Base-by-base conservation (phyloP, 73 alveolate genomes). In the Symbiodinium pilosum region DNA sequence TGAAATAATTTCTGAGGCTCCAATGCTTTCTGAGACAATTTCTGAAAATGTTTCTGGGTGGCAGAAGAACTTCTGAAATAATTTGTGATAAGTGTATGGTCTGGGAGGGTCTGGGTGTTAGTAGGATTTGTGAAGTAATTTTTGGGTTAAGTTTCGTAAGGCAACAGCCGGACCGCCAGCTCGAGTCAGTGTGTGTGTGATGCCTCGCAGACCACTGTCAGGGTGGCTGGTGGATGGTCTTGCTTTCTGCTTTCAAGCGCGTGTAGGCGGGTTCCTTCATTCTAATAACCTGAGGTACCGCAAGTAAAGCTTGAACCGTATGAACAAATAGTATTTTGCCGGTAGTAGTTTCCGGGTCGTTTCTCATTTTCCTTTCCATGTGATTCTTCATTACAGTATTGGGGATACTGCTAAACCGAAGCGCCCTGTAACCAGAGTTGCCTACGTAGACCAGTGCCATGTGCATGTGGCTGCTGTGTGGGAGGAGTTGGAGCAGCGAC, bases 401-500 rank as follows among this genome's bases (percentile, higher is more conserved):
- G 69, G 69, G 69, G 69, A 9, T 12, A 52, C 69, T 52, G 69
- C 9, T 9, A 52, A 52, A 12, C 20, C 20, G 69, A 12, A 12
- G 69, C 69, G 9, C 20, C 69, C 69, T 9, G 9, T 52, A 12
- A 9, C 20, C 20, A 20, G 69, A 12, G 9, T 52, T 20, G 20
- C 69, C 28, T 9, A 9, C 20, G 69, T 12, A 20, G 20, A 52
- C 20, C 9, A 12, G 69, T 52, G 69, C 69, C 69, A 52, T 52
- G 69, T n/a, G n/a, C n/a, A n/a, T n/a, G n/a, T n/a, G n/a, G n/a
- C n/a, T n/a, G n/a, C n/a, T 21, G 43, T 43, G 26, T 34, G 26
- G 40, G 52, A 87, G 94, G 94, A 56, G 68, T 44, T 88, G 86
- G 95, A 88, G 38, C 87, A 73, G 4, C 73, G 86, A 9, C 95